phyloP scores from a whole-genome alignment of 2,329 filamentous ascomycete genomes.

The Davidsoniella virescens region DNA sequence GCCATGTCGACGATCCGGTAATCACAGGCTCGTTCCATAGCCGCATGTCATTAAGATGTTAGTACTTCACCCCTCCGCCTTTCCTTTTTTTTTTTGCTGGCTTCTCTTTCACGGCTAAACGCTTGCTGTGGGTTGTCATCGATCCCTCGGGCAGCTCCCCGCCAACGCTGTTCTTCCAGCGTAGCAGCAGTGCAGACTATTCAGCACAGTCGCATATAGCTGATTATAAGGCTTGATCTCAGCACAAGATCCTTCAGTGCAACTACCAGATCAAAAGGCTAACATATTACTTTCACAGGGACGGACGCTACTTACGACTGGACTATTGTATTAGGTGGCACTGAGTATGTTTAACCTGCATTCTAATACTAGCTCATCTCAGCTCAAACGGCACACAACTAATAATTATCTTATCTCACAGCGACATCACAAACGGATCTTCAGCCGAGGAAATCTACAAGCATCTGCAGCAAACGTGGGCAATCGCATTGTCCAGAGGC shows the following conservation, averaged over 20 bases:
- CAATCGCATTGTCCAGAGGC: conserved; percentile 30
- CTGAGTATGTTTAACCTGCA: conserved; percentile 30
- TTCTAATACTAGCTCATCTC: not conserved
- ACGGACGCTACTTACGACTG: conserved; percentile 32
- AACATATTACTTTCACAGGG: conserved; percentile 9
- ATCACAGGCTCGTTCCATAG: conserved; percentile 19
- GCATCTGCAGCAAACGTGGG: conserved; percentile 33
- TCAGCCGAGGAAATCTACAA: conserved; percentile 28
- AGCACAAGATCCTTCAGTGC: not conserved
- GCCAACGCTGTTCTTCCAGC: no score
- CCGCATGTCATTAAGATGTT: conserved; percentile 24
- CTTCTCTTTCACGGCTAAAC: not conserved
- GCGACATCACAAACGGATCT: conserved; percentile 32
- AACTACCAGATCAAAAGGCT: not conserved
- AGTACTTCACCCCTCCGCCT: conserved; percentile 12
- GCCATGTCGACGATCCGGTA: conserved; percentile 35
- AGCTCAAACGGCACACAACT: not conserved
- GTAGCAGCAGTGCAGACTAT: no score
- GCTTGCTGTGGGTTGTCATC: not conserved
- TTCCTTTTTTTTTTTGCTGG: not conserved
- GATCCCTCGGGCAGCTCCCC: no score
- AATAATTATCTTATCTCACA: conserved; percentile 14
- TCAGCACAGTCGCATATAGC: no score
- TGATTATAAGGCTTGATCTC: no score
- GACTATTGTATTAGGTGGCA: conserved; percentile 47